A percentile compares a stretch with the other conserved stretches of the same genome.
Conservation (phyloP, 2,329 filamentous ascomycete genomes). For the Ramichloridium luteum region DNA sequence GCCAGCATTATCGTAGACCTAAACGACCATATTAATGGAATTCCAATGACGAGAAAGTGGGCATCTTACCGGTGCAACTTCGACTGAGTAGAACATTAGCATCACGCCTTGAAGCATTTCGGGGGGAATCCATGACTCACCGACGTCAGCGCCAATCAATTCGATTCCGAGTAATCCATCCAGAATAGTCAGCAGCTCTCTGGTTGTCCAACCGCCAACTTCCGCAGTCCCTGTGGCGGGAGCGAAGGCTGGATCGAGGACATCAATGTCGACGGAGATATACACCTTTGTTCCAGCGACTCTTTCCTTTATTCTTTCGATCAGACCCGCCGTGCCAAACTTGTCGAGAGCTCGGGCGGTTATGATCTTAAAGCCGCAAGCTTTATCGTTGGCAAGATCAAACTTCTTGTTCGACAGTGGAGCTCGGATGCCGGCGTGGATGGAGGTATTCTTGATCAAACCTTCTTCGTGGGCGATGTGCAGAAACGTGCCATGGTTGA, state of each 20-base stretch:
- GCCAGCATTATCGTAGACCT: constrained; percentile 47
- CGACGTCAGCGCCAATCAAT: constrained; percentile 46
- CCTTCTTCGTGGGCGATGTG: constrained; percentile 52
- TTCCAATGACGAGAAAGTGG: no score
- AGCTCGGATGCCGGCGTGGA: constrained; percentile 51
- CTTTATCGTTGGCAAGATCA: constrained; percentile 44
- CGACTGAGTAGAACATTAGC: no score
- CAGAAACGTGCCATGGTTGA: constrained; percentile 51
- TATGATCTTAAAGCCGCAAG: constrained; percentile 47
- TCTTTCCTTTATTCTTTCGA: constrained; percentile 37
- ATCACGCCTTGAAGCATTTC: no score
- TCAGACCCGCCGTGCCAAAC: constrained; percentile 35
- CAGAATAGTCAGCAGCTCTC: constrained; percentile 46
- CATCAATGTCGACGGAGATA: constrained; percentile 45
- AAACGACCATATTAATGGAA: no score
- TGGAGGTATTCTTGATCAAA: constrained; percentile 44
- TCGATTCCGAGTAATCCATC: constrained; percentile 47
- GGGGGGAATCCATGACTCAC: no score
- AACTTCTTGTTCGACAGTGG: constrained; percentile 37
- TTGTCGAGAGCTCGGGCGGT: constrained; percentile 44
- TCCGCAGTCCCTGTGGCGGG: constrained; percentile 47
- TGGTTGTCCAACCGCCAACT: constrained; percentile 49
- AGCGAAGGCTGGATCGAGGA: constrained; percentile 44
- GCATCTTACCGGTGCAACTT: constrained; percentile 40
- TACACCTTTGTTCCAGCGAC: constrained; percentile 43